Conservation (phyloP, 495 filamentous ascomycete genomes). For the Sphaerosporella brunnea region DNA sequence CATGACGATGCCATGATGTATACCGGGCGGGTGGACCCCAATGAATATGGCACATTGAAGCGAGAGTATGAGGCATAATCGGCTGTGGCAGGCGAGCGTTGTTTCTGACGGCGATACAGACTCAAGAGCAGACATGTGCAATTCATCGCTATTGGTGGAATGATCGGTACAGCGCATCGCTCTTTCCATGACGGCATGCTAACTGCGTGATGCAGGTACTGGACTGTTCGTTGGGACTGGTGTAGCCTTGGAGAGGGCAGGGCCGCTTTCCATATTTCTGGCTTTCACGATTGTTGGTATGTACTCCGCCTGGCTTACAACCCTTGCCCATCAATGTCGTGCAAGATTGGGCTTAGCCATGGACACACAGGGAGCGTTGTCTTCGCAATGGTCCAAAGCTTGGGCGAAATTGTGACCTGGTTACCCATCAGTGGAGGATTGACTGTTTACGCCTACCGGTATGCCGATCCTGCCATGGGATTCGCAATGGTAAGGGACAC, state of each 20-base stretch:
- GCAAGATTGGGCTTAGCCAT: no score
- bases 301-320: neutral
- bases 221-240: conserved; percentile 37
- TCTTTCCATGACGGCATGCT: neutral
- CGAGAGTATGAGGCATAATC: no score
- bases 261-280: conserved; percentile 34
- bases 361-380: conserved; percentile 18
- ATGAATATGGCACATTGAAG: conserved; percentile 4
- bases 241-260: conserved; percentile 30
- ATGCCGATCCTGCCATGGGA: conserved; percentile 59
- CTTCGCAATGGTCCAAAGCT: conserved; percentile 33
- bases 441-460: conserved; percentile 50
- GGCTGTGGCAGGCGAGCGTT: no score
- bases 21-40: neutral
- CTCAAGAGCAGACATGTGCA: conserved; percentile 25
- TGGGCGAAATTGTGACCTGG: conserved; percentile 49
- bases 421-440: conserved; percentile 40
- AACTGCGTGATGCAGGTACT: conserved; percentile 30
- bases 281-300: conserved; percentile 34
- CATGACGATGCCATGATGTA: neutral
- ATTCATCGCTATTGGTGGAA: conserved; percentile 51
- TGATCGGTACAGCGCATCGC: conserved; percentile 28
- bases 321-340: no score
- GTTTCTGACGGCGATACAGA: neutral
- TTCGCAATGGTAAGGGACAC: conserved; percentile 43